phyloP scores from a whole-genome alignment of 2,329 filamentous ascomycete species.

The Fusarium metavorans region DNA sequence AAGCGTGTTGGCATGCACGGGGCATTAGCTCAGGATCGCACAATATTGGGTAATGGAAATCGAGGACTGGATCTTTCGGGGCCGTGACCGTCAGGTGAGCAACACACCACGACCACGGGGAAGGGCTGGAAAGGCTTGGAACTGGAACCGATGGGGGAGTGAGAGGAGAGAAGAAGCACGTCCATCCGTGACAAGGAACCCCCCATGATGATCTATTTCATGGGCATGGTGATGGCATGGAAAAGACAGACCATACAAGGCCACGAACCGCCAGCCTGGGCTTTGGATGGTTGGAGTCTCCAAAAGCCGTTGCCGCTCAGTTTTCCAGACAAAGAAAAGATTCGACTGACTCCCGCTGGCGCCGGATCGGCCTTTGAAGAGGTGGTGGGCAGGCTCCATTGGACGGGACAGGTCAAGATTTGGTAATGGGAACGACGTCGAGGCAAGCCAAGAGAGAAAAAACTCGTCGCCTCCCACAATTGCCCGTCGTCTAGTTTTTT shows the following conservation, averaged over 20 bases:
- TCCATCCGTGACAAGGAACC: constrained; percentile 7
- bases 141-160: not conserved
- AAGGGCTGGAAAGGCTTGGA: constrained; percentile 27
- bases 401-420: constrained; percentile 47
- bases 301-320: constrained; percentile 27
- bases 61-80: constrained; percentile 52
- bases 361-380: constrained; percentile 36
- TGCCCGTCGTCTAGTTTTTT: constrained; percentile 32
- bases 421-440: constrained; percentile 53
- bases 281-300: constrained; percentile 7
- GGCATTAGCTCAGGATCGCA: constrained; percentile 49
- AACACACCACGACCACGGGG: constrained; percentile 38
- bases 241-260: constrained; percentile 25
- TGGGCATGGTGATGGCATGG: not conserved
- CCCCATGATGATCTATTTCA: constrained; percentile 10
- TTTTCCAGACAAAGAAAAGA: constrained; percentile 34
- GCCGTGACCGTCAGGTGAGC: constrained; percentile 44
- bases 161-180: constrained; percentile 20
- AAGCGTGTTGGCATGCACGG: constrained; percentile 44
- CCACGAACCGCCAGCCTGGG: constrained; percentile 23
- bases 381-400: constrained; percentile 45
- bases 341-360: constrained; percentile 21
- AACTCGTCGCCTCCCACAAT: constrained; percentile 21
- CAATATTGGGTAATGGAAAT: constrained; percentile 64
- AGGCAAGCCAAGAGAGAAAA: constrained; percentile 35